Evolutionary conservation across 805 yeast species (phyloP), one percentile per base, ranked within the genome.

Genomic region (Wickerhamiella spandovensis): DNA sequence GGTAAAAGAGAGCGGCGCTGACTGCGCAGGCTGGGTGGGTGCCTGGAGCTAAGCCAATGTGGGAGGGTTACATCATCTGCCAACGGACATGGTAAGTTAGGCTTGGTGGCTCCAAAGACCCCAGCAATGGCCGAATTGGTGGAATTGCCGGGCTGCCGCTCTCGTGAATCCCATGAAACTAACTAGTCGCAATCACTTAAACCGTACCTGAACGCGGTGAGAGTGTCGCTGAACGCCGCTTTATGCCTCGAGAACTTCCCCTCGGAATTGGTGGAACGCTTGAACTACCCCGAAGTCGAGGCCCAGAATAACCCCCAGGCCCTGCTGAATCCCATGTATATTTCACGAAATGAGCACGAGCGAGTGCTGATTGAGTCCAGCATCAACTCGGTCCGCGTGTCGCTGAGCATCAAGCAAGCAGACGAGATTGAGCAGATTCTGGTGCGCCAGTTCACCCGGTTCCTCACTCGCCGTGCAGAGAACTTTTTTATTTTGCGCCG

Each of bases 211-310:
- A 81, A 85, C 7, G 96, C 97, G 1, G 98, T 92, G 38, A 82
- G 97, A 66, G 78, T 83, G 51, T 87, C 97, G 25, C 75, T 92
- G 58, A 86, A 94, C 24, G 97, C 96, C 9, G 95, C 97, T 6
- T 73, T 92, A 42, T 86, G 95, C 60, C 73, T 92, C 56, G 90
- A 87, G 64, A 89, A 89, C 70, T 92, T 92, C 65, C 83, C 97
- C 30, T 92, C 97, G 8, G 96, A 90, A 67, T 76, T 84, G 51
- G 96, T 84, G 20, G 98, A 92, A 70, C 84, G 98, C 68, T 98
- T 92, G 73, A 92, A 90, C 70, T 78, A 90, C 57, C 98, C 98
- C 3, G 98, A 92, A 66, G 83, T 92, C 48, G 98, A 92, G 67
- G 89, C 84, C 37, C 74, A 72, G 58, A 82, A 84, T 62, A 79